A percentile compares a stretch with the other conserved stretches of the same genome.
phyloP scores from a whole-genome alignment of 805 yeast genomes.

The Teunomyces atbi region DNA sequence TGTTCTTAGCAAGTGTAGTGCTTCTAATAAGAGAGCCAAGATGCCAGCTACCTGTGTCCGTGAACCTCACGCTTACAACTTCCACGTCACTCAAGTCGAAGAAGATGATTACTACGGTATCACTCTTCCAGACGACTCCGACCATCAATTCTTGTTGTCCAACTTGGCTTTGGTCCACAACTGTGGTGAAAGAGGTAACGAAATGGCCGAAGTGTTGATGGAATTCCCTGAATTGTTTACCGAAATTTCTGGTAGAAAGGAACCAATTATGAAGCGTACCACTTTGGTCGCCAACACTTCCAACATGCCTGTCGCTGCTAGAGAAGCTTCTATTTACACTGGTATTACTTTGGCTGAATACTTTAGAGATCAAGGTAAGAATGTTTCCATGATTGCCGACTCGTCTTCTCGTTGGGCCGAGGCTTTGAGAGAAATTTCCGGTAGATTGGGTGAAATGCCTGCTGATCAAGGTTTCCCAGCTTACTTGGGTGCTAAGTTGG shows the following conservation, averaged over 20 bases:
- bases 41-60: no score
- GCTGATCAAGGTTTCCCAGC: slow-evolving; percentile 99
- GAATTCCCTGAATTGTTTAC: slow-evolving; percentile 98
- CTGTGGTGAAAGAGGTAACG: slow-evolving; percentile 95
- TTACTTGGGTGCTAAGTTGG: slow-evolving; percentile 96
- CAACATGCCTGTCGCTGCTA: slow-evolving; percentile 99
- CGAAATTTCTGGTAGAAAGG: slow-evolving; percentile 88
- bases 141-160: slow-evolving; percentile 36
- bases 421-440: slow-evolving; percentile 98
- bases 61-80: no score
- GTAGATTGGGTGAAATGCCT: slow-evolving; percentile 99
- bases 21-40: no score
- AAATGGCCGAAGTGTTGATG: slow-evolving; percentile 99
- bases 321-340: slow-evolving; percentile 99
- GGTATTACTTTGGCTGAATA: slow-evolving; percentile 99
- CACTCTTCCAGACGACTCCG: slow-evolving; percentile 38
- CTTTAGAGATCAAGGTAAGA: slow-evolving; percentile 99
- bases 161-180: slow-evolving; percentile 11
- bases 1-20: no score
- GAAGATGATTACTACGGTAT: no score
- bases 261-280: slow-evolving; percentile 98
- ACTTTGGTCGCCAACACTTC: slow-evolving; percentile 98
- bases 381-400: slow-evolving; percentile 99
- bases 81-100: no score
- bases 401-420: slow-evolving; percentile 99